Conservation (phyloP, 1,284 basidiomycete genomes). For the Cryptococcus sp. region DNA sequence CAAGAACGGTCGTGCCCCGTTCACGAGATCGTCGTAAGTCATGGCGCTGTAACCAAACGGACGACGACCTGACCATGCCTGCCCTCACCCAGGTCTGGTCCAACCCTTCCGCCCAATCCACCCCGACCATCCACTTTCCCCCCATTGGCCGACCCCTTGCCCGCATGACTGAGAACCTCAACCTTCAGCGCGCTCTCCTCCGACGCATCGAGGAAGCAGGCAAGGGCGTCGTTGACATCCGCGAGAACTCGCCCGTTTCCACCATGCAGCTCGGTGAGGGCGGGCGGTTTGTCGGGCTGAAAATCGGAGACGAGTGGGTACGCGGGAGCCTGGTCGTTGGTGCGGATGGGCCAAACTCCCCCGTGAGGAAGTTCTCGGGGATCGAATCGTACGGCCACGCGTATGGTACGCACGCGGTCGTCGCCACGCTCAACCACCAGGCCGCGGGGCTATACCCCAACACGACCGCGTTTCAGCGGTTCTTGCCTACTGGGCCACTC, state of each 20-base stretch:
- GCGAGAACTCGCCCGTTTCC: conserved; percentile 36
- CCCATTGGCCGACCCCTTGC: conserved; percentile 58
- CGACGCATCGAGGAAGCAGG: conserved; percentile 47
- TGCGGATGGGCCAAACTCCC: conserved; percentile 93
- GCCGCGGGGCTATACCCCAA: conserved; percentile 58
- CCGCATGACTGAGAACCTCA: conserved; percentile 81
- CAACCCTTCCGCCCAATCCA: conserved; percentile 50
- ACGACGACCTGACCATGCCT: neutral
- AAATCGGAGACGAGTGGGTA: conserved; percentile 44
- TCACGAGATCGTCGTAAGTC: conserved; percentile 74
- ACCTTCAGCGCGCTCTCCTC: conserved; percentile 78
- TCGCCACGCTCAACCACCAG: conserved; percentile 76
- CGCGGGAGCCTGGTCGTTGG: conserved; percentile 55
- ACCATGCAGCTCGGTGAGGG: conserved; percentile 44
- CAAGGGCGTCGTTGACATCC: conserved; percentile 31
- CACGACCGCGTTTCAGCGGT: conserved; percentile 87
- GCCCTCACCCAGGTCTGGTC: conserved; percentile 66
- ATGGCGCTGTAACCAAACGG: neutral
- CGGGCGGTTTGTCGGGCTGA: conserved; percentile 44
- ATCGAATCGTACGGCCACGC: conserved; percentile 89
- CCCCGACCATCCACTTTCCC: conserved; percentile 44
- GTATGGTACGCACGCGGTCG: conserved; percentile 86
- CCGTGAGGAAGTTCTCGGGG: conserved; percentile 80
- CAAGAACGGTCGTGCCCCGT: conserved; percentile 65
- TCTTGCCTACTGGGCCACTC: conserved; percentile 91